Evolutionary conservation across 2,329 filamentous ascomycete genomes (phyloP).

Genomic region (Diplocarpon mali): DNA sequence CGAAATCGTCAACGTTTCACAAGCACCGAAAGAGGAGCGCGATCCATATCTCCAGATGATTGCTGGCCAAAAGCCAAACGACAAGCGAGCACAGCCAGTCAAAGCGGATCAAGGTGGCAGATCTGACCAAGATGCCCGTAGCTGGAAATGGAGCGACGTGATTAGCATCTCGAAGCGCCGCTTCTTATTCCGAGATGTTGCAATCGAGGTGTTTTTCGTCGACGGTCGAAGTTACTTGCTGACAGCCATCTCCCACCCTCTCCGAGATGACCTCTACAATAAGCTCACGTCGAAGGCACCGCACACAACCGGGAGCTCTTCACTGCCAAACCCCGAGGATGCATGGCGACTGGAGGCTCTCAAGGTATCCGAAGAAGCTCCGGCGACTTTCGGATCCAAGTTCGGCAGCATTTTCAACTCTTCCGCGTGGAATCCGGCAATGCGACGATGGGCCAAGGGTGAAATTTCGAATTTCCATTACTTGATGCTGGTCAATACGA

Average conservation of each 20-base stretch:
- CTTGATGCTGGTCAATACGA: slow-evolving; percentile 94
- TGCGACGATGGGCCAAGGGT: slow-evolving; percentile 81
- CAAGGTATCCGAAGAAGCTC: slow-evolving; percentile 49
- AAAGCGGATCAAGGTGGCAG: slow-evolving; percentile 67
- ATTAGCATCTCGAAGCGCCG: slow-evolving; percentile 92
- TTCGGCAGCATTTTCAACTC: slow-evolving; percentile 89
- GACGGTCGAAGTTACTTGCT: slow-evolving; percentile 92
- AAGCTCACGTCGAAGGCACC: slow-evolving; percentile 71
- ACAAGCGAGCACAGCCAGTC: slow-evolving; percentile 47
- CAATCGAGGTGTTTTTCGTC: slow-evolving; percentile 94
- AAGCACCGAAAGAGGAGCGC: slow-evolving; percentile 82
- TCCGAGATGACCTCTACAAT: slow-evolving; percentile 70
- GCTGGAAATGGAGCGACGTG: slow-evolving; percentile 90
- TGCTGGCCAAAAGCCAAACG: slow-evolving; percentile 52
- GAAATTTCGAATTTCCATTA: slow-evolving; percentile 99
- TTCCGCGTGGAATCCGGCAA: slow-evolving; percentile 69
- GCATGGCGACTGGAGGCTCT: slow-evolving; percentile 85
- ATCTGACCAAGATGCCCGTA: slow-evolving; percentile 69
- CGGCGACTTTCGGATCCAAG: slow-evolving; percentile 65
- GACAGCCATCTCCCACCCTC: slow-evolving; percentile 63
- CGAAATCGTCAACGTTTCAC: slow-evolving; percentile 93
- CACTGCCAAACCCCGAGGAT: slow-evolving; percentile 70
- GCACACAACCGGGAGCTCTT: slow-evolving; percentile 60
- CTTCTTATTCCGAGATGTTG: slow-evolving; percentile 90
- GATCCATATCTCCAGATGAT: slow-evolving; percentile 95